Evolutionary conservation across 257 asterid genomes (phyloP), one percentile per base, ranked within the genome.

Genomic region (Nicotiana undulata): DNA sequence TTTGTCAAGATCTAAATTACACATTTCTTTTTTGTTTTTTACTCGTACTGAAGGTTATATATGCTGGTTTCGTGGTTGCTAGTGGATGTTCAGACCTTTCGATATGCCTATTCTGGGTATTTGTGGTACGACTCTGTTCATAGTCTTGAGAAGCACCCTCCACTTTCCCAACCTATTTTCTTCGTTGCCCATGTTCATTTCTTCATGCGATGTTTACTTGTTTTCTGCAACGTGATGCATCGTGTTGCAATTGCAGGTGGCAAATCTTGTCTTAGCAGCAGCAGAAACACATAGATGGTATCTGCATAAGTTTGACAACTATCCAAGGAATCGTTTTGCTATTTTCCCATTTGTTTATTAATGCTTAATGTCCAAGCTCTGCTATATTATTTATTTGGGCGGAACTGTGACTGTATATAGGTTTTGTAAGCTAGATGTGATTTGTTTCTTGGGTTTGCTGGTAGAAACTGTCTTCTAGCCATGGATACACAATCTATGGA

Each of bases 281-380:
- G 88, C 81, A n/a, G 97, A 92, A 85, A 90, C 98, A 28, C 98
- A 92, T 2, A 90, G 85, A 82, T 96, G 98, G 97, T 94, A 96
- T 87, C 85, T 85, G 55, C 86, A 76, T 53, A 94, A 91, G 80
- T 96, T 96, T 22, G 99, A 94, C 53, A 85, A 90, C 82, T 96
- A 96, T 81, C 99, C 99, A 10, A 86, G 78, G 74, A 83, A 88
- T 60, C 95, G 98, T 76, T 70, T 18, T 29, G 93, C 93, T 24
- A 86, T 94, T 52, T 74, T 94, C 77, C 97, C 99, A 75, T 90
- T 80, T 60, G 75, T 90, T 44, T 90, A 86, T 83, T 92, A 77
- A 72, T 29, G 68, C 20, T 31, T 40, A 26, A 26, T 40, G 80
- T 6, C 37, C 61, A 13, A 72, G 78, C 15, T 15, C 40, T 49